Base-by-base conservation (phyloP, 768 basidiomycete species). In the Naganishia vaughanmartiniae region DNA sequence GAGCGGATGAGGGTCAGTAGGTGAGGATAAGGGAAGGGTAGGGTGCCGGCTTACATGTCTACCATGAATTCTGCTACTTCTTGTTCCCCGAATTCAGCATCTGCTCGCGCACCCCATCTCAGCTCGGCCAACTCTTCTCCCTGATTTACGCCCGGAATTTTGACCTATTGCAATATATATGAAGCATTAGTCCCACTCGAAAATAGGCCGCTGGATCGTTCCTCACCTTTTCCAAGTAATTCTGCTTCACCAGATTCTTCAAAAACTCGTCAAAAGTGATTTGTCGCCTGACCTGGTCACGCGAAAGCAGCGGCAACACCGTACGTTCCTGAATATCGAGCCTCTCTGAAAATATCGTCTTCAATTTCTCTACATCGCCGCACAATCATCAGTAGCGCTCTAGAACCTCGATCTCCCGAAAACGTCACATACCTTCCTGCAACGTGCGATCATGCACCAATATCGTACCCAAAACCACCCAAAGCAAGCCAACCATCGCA, bases 81-180 rank as follows among this genome's bases (percentile, higher is more conserved):
- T 70, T 84, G 81, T 80, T 97, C 94, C 1, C 91, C 89, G 4
- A 96, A 86, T 81, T 97, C 94, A 36, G 86, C 86, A 46, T 89
- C 86, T 1, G 92, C 88, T 33, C 91, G 85, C 31, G 85, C 83
- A 3, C 93, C 93, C 93, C 93, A 97, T 21, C 87, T 86, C 92
- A 91, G 92, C 76, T 92, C 90, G 71, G 84, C 86, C 17, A 81
- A 80, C 19, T 83, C 85, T 9, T 82, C 80, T 24, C 81, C 80
- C 45, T 82, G 83, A 33, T 70, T 63, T 4, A 66, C 60, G n/a
- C 45, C 66, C 4, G 69, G 54, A 21, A 76, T 30, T 55, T 76
- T 77, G 57, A 74, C 54, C 70, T 72, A 36, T 39, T 3, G 34
- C 17, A 15, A 15, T 42, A 42, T 9, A 9, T 24, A 17, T 24